phyloP scores from a whole-genome alignment of 2,329 filamentous ascomycete genomes.

The Lomentospora prolificans region DNA sequence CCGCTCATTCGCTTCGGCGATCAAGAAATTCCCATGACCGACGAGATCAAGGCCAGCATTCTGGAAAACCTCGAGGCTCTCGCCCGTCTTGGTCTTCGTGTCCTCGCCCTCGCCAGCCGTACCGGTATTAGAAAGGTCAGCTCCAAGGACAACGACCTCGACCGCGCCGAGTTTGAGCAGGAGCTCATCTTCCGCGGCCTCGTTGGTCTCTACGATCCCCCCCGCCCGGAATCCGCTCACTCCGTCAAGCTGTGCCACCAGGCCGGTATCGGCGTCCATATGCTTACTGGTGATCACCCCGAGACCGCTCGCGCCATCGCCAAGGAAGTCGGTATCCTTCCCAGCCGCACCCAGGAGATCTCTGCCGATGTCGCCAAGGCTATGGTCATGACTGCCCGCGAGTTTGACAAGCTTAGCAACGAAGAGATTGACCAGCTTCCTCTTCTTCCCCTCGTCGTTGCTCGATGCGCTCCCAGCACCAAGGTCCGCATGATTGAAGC shows the following conservation, averaged over 20 bases:
- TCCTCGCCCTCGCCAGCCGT: constrained; percentile 54
- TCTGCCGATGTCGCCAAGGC: constrained; percentile 40
- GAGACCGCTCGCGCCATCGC: constrained; percentile 57
- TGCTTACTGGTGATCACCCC: constrained; percentile 62
- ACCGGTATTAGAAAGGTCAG: constrained; percentile 17
- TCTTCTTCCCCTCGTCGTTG: constrained; percentile 55
- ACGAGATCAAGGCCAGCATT: constrained; percentile 44
- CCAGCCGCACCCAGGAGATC: constrained; percentile 27
- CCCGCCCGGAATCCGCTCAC: constrained; percentile 54
- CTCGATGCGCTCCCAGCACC: constrained; percentile 59
- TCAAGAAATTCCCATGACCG: constrained; percentile 35
- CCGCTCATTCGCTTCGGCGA: constrained; percentile 36
- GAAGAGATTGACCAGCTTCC: constrained; percentile 53
- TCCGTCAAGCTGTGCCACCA: constrained; percentile 48
- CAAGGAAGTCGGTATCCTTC: constrained; percentile 67
- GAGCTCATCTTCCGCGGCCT: constrained; percentile 58
- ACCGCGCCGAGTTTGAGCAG: constrained; percentile 48
- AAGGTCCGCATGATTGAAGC: constrained; percentile 69
- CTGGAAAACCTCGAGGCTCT: constrained; percentile 60
- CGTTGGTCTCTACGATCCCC: constrained; percentile 64
- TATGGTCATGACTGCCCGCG: constrained; percentile 52
- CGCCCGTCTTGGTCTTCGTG: constrained; percentile 56
- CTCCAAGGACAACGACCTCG: constrained; percentile 25
- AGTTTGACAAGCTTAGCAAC: constrained; percentile 55
- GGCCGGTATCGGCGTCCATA: constrained; percentile 55